These are phyloP conservation scores for Hortiboletus campestris DNA, from an alignment of 768 basidiomycete genomes.

Conservation along the genomic window DNA sequence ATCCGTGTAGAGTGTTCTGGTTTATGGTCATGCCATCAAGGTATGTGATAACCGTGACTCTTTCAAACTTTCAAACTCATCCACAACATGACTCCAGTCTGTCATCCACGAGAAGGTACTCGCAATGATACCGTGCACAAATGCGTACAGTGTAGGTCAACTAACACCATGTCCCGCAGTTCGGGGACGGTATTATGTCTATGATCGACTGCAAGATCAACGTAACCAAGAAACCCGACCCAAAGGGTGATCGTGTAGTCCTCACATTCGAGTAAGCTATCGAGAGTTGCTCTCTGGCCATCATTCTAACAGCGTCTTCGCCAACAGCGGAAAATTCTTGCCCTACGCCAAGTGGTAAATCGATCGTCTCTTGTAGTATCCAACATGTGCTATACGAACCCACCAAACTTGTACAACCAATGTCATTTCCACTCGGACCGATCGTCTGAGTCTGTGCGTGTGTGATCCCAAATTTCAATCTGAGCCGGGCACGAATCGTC, in stretches of 20 bases:
- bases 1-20: slow-evolving; percentile 54
- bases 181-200: slow-evolving; percentile 86
- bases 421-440: slow-evolving; percentile 6
- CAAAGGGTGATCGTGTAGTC: slow-evolving; percentile 76
- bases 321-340: slow-evolving; percentile 69
- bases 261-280: slow-evolving; percentile 74
- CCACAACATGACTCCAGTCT: slow-evolving; percentile 38
- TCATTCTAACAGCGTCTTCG: slow-evolving; percentile 2
- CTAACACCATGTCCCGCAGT: slow-evolving; percentile 38
- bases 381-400: background rate
- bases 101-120: slow-evolving; percentile 74
- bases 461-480: slow-evolving; percentile 11
- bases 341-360: slow-evolving; percentile 68
- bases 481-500: background rate
- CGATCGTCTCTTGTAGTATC: background rate
- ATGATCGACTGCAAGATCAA: slow-evolving; percentile 82
- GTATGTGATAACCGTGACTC: slow-evolving; percentile 31
- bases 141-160: background rate
- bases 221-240: slow-evolving; percentile 66
- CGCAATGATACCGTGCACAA: background rate
- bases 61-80: background rate
- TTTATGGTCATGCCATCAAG: slow-evolving; percentile 81
- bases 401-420: background rate
- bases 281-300: background rate
- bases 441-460: background rate